Base-by-base conservation (phyloP, 108 stramenopile genomes). In the Stephanodiscus triporus region DNA sequence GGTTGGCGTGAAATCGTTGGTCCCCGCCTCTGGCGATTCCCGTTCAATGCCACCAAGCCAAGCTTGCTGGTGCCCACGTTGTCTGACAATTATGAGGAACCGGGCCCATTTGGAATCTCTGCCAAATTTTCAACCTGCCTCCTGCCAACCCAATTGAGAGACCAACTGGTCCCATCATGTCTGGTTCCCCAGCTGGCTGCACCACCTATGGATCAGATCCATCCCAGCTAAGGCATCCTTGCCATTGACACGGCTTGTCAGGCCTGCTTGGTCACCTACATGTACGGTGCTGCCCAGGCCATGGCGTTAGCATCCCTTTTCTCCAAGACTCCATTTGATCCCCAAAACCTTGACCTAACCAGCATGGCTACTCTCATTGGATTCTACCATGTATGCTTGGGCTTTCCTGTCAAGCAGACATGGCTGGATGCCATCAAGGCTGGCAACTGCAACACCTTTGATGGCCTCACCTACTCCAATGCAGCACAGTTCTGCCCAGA, bases 391-490 rank as follows among this genome's bases (percentile, higher is more conserved):
- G 65, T 43, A 48, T 27, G 49, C n/a, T 47, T 30, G 6, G 65
- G 65, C 65, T 66, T 66, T 24, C 65, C 65, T 23, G 63, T 66
- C 65, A 66, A 66, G 24, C 16, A 27, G 4, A 49, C 65, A 3
- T 66, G 65, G 65, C 45, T 66, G 6, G 65, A 47, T 29, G 65
- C 65, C 42, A 55, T 66, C 65, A 66, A 66, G 37, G 65, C 65
- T 9, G 65, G 65, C 65, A 66, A 66, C 65, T 66, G 50, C 26
- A 16, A 47, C 6, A 66, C 49, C 48, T 66, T 47, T 30, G 30
- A 24, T 7, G 65, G 65, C 23, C 65, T 66, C 20, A 68, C 66
- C 30, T 68, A 34, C 30, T 51, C 66, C 66, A 68, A 68, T 29
- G 66, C 66, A 34, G 23, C 66, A 19, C 53, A 40, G 51, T 68